phyloP scores from a whole-genome alignment of 768 basidiomycete species.

The Termitomyces sp. region DNA sequence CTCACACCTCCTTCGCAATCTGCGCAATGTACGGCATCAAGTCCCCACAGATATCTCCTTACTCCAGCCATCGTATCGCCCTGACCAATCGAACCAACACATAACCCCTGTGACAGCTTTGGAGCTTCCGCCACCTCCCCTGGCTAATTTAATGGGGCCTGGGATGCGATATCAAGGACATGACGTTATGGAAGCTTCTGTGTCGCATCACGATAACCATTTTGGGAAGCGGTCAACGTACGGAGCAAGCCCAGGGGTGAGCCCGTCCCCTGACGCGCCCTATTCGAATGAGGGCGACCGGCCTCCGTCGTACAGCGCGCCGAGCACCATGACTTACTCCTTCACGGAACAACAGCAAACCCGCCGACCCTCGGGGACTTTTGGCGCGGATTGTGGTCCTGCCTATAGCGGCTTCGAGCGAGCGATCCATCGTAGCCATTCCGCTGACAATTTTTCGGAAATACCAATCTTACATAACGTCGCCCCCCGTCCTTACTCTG shows the following conservation, averaged over 20 bases:
- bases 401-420: constrained; percentile 9
- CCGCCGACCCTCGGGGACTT: constrained; percentile 1
- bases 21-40: constrained; percentile 37
- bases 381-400: constrained; percentile 1
- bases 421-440: constrained; percentile 5
- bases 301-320: constrained; percentile 18
- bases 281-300: constrained; percentile 11
- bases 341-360: constrained; percentile 7
- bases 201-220: constrained; percentile 11
- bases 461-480: constrained; percentile 19
- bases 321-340: constrained; percentile 10
- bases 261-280: constrained; percentile 8
- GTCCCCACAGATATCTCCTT: constrained; percentile 27
- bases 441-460: constrained; percentile 16
- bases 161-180: constrained; percentile 21
- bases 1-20: constrained; percentile 44
- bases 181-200: constrained; percentile 14
- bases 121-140: constrained; percentile 35
- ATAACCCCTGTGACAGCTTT: constrained; percentile 22
- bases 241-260: constrained; percentile 1
- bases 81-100: constrained; percentile 16
- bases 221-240: constrained; percentile 21
- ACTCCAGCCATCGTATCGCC: constrained; percentile 29
- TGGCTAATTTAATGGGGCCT: constrained; percentile 22
- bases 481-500: constrained; percentile 21